Percentiles rank a stretch among this genome's conserved stretches.
These are phyloP conservation scores for Penicillium fimorum DNA, from an alignment of 495 filamentous ascomycete genomes.

Conservation along the genomic window DNA sequence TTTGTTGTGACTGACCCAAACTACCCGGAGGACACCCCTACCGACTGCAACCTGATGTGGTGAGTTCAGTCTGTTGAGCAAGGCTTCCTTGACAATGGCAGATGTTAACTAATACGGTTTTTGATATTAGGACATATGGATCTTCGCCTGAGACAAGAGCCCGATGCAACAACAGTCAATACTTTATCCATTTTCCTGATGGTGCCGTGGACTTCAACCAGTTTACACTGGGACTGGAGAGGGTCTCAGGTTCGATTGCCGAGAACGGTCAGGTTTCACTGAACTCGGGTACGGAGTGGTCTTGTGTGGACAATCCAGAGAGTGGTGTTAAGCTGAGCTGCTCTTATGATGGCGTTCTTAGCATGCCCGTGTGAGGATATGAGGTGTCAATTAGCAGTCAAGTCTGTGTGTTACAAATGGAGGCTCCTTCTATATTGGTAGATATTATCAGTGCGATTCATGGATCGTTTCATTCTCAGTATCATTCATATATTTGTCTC, in stretches of 20 bases:
- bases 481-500: not conserved
- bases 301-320: conserved; percentile 20
- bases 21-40: conserved; percentile 30
- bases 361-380: conserved; percentile 11
- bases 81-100: not conserved
- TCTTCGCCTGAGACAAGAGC: conserved; percentile 14
- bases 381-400: not conserved
- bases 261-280: conserved; percentile 21
- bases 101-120: not conserved
- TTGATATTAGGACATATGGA: conserved; percentile 19
- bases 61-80: conserved; percentile 1
- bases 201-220: conserved; percentile 20
- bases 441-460: not conserved
- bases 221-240: conserved; percentile 21
- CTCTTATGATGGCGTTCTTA: conserved; percentile 19
- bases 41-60: conserved; percentile 31
- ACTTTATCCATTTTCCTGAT: conserved; percentile 28
- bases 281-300: conserved; percentile 23
- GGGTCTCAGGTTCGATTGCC: conserved; percentile 17
- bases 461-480: not conserved
- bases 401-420: not conserved
- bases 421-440: not conserved
- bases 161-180: conserved; percentile 28
- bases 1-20: conserved; percentile 26
- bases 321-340: conserved; percentile 15